Evolutionary conservation across 805 yeast species (phyloP), one percentile per base, ranked within the genome.

Genomic region (Brettanomyces naardenensis): DNA sequence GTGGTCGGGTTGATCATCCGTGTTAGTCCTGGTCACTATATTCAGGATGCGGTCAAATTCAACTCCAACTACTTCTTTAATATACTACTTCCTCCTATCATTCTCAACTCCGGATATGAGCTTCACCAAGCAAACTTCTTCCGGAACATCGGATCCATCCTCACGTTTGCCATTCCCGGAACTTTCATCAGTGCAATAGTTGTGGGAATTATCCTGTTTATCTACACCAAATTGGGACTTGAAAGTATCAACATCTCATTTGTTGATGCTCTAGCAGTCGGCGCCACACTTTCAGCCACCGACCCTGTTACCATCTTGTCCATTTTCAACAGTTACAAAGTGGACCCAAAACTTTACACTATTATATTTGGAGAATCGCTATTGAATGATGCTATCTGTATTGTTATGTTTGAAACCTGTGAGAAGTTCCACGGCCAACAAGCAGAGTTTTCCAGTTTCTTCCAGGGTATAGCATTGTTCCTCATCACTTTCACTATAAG

Each of bases 381-480:
- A 42, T 66, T 92, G 45, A 92, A 92, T 58, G 99, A 92, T 65
- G 99, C 99, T 27, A 94, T 92, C 43, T 88, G 97, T 47, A 92
- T 92, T 57, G 99, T 92, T 50, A 90, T 92, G 95, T 92, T 92
- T 65, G 98, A 92, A 64, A 92, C 99, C 0, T 89, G 97, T 54
- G 97, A 88, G 59, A 86, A 88, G 62, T 87, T 92, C 60, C 94
- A 89, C 52, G 97, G 95, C 32, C 80, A 84, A 47, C 73, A 75
- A 19, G 83, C 90, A 1, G 73, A 76, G 35, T 68, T 86, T 44
- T 70, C 83, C 11, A 78, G 85, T n/a, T 59, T 89, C 33, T 85
- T 94, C 58, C 90, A 87, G 64, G 99, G 98, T 72, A 72, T 87
- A 23, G 95, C 97, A 1, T 71, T 92, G 44, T 92, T 92, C 62